These are phyloP conservation scores for Solanum chiquidenum DNA, from an alignment of 257 asterid genomes.

Conservation along the genomic window DNA sequence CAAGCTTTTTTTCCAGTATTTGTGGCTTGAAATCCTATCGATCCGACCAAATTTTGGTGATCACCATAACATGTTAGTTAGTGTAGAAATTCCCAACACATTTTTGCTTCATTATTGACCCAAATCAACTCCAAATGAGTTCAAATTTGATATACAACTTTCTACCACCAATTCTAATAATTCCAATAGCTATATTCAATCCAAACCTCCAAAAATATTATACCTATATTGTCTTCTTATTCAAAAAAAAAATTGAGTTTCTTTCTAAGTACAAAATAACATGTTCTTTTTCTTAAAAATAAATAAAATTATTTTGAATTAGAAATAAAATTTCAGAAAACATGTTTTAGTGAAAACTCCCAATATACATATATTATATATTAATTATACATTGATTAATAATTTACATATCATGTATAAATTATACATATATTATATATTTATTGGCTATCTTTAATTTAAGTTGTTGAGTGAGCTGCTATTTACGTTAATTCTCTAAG, in stretches of 20 bases:
- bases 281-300: fast-evolving
- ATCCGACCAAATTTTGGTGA: background rate
- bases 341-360: background rate
- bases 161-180: background rate
- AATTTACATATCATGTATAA: too few species aligned
- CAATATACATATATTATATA: too few species aligned
- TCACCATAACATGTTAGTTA: background rate
- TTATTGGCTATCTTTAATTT: too few species aligned
- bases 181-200: background rate
- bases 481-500: too few species aligned
- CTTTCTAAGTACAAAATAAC: background rate
- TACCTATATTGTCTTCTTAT: background rate
- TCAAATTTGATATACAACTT: background rate
- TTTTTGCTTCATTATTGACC: background rate
- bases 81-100: background rate
- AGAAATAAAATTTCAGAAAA: background rate
- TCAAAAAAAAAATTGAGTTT: background rate
- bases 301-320: too few species aligned
- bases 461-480: background rate
- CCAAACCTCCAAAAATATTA: background rate
- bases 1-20: background rate
- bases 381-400: too few species aligned
- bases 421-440: too few species aligned
- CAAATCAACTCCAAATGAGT: background rate
- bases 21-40: background rate